Conservation (phyloP, 345 rosid species). For the Populus tremula region DNA sequence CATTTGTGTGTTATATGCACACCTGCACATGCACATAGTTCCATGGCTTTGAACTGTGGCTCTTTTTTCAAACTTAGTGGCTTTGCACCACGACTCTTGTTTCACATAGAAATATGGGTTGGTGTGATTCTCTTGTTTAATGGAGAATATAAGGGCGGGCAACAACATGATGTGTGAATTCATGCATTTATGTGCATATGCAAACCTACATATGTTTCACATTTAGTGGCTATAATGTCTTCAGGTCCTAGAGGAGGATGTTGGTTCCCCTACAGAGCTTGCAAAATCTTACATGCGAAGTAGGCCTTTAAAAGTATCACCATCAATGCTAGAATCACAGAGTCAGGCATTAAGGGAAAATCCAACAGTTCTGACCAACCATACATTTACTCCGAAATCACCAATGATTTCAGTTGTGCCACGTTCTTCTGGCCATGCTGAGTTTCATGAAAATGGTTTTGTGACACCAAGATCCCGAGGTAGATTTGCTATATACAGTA, state of each 20-base stretch:
- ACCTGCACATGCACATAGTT: neutral
- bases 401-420: constrained; percentile 51
- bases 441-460: constrained; percentile 61
- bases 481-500: constrained; percentile 83
- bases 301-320: constrained; percentile 69
- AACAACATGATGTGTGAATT: neutral
- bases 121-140: neutral
- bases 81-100: neutral
- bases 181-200: neutral
- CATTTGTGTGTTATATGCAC: neutral
- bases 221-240: constrained; percentile 20
- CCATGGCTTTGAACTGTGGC: neutral
- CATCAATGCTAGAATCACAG: constrained; percentile 46
- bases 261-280: constrained; percentile 87
- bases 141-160: neutral
- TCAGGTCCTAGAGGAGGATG: constrained; percentile 70
- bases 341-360: constrained; percentile 48
- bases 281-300: constrained; percentile 95
- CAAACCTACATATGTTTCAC: constrained; percentile 10
- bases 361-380: constrained; percentile 35
- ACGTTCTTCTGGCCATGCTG: constrained; percentile 42
- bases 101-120: neutral
- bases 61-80: neutral
- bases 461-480: constrained; percentile 75
- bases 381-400: constrained; percentile 39